phyloP scores from a whole-genome alignment of 345 rosid species.

The Syzygium aqueum region DNA sequence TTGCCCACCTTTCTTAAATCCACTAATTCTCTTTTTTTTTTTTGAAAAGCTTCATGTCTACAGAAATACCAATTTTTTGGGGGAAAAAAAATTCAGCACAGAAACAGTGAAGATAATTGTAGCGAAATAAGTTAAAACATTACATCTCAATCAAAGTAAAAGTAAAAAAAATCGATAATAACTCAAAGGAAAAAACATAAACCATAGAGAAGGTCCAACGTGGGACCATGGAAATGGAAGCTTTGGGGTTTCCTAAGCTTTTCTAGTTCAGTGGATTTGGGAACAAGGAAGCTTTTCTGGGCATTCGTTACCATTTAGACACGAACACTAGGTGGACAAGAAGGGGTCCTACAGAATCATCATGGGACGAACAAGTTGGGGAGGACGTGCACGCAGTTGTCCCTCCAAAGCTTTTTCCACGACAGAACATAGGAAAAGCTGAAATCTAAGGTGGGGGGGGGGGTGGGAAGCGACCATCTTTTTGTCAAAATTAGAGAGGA shows the following conservation, averaged over 20 bases:
- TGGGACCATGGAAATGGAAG: not conserved
- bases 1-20: no score
- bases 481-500: not conserved
- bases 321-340: not conserved
- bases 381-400: not conserved
- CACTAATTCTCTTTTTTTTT: not conserved
- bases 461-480: not conserved
- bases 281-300: not conserved
- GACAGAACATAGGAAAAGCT: not conserved
- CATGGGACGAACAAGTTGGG: not conserved
- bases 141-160: not conserved
- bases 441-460: not conserved
- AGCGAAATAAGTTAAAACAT: not conserved
- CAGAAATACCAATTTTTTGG: not conserved
- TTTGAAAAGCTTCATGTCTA: not conserved
- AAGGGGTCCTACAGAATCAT: not conserved
- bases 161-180: not conserved
- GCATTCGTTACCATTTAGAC: not conserved
- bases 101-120: not conserved
- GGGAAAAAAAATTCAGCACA: not conserved
- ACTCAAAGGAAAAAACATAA: not conserved
- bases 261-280: not conserved
- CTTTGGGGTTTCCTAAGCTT: not conserved
- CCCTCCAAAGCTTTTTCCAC: not conserved
- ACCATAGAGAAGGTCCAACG: not conserved